Base-by-base conservation (phyloP, 2,329 filamentous ascomycete genomes). In the Monilinia fructicola region DNA sequence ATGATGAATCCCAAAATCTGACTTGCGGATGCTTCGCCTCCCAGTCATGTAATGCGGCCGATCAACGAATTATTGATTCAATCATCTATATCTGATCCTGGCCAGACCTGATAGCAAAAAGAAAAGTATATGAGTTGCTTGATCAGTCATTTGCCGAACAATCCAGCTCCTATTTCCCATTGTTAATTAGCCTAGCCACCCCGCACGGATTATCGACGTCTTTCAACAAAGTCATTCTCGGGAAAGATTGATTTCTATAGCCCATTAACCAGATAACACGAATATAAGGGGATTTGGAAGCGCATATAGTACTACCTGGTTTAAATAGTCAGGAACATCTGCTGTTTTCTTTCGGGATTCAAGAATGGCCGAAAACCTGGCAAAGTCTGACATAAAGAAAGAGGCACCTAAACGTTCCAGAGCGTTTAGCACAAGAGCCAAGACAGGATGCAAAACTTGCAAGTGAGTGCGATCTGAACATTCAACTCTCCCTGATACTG, bases 401-500 rank as follows among this genome's bases (percentile, higher is more conserved):
- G 63, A 65, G 23, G 2, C 31, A 7, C 54, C 63, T 26, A 65
- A 59, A 66, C 56, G 64, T n/a, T 52, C 58, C 10, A 50, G 63
- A 12, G 68, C 63, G 16, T 64, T 64, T 35, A 66, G 60, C n/a
- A 52, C 58, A 42, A 69, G 56, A 66, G 52, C 62, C n/a, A 46
- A 61, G 31, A 69, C 62, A 14, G 66, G 67, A 5, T 69, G 68
- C 38, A 69, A 66, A 53, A 66, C 68, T 9, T 69, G 68, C 68
- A 69, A 60, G 68, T 69, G 35, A 53, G 64, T 60, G 14, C 26
- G 11, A 46, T 28, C 28, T 44, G 52, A 21, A 59, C 11, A 10
- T 23, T 16, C n/a, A 21, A 38, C 28, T 21, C 50, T 23, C 12
- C 12, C 21, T 55, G 18, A 58, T 28, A 42, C 35, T 23, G 61